Evolutionary conservation across 768 basidiomycete genomes (phyloP).

Genomic region (Russula virescens): DNA sequence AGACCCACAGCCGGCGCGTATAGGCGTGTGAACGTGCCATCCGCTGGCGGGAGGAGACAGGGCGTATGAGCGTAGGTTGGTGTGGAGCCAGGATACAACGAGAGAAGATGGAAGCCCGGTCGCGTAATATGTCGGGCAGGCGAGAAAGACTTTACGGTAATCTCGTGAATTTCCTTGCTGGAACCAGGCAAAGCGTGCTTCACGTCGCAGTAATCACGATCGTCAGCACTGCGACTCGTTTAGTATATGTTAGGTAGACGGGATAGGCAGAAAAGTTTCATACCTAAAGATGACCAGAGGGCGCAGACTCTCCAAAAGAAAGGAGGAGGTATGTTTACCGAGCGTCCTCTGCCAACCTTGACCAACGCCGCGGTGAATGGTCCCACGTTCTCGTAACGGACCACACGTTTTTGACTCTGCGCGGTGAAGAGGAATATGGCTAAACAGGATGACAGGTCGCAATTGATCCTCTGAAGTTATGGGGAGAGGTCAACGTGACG

Average conservation of each 20-base stretch:
- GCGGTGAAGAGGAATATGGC: constrained; percentile 81
- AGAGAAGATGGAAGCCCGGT: constrained; percentile 85
- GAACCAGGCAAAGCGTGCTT: constrained; percentile 39
- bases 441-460: constrained; percentile 62
- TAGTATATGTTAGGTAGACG: not conserved
- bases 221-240: constrained; percentile 58
- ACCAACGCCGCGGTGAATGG: constrained; percentile 71
- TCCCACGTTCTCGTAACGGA: constrained; percentile 62
- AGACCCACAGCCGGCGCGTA: constrained; percentile 63
- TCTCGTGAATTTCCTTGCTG: constrained; percentile 50
- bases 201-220: constrained; percentile 87
- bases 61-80: constrained; percentile 50
- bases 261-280: constrained; percentile 12
- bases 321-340: constrained; percentile 71
- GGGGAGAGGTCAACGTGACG: not conserved
- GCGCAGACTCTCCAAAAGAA: constrained; percentile 59
- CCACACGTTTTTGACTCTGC: constrained; percentile 74
- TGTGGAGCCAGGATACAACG: constrained; percentile 45
- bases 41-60: constrained; percentile 76
- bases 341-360: constrained; percentile 79
- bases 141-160: constrained; percentile 86
- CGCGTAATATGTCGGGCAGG: constrained; percentile 61
- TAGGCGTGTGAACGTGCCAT: constrained; percentile 48
- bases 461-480: constrained; percentile 19
- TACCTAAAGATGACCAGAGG: constrained; percentile 72